phyloP scores from a whole-genome alignment of 371 early-diverging fungal genomes.

The Actinomortierella wolfii region DNA sequence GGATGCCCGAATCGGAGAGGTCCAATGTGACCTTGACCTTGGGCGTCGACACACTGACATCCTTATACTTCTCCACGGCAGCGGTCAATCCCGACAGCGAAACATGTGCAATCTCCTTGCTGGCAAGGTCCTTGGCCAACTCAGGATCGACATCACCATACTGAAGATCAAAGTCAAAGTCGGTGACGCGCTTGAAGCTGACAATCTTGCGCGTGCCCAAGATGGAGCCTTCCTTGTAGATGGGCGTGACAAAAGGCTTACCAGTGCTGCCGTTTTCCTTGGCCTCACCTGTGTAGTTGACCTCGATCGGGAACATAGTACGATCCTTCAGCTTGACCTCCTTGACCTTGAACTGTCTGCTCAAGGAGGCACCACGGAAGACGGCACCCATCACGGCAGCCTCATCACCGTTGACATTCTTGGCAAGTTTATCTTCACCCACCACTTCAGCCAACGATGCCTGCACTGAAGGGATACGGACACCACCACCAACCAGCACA shows the following conservation, averaged over 20 bases:
- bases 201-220: constrained; percentile 84
- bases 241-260: constrained; percentile 51
- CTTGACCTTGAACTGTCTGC: constrained; percentile 86
- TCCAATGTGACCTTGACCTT: constrained; percentile 84
- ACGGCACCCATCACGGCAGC: constrained; percentile 95
- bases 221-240: constrained; percentile 67
- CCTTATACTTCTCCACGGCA: constrained; percentile 69
- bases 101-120: constrained; percentile 60
- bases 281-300: constrained; percentile 71
- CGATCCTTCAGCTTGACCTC: constrained; percentile 88
- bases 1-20: constrained; percentile 69
- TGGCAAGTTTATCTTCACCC: constrained; percentile 87
- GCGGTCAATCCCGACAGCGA: constrained; percentile 73
- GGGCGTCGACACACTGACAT: constrained; percentile 62
- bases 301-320: constrained; percentile 75
- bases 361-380: constrained; percentile 86
- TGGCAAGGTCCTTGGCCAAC: constrained; percentile 44
- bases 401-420: constrained; percentile 95
- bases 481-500: constrained; percentile 94
- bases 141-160: constrained; percentile 56
- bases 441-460: constrained; percentile 66
- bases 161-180: constrained; percentile 78
- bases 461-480: constrained; percentile 89
- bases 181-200: constrained; percentile 78
- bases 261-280: constrained; percentile 32